Base-by-base conservation (phyloP, 2,329 filamentous ascomycete genomes). In the Beauveria brongniartii region DNA sequence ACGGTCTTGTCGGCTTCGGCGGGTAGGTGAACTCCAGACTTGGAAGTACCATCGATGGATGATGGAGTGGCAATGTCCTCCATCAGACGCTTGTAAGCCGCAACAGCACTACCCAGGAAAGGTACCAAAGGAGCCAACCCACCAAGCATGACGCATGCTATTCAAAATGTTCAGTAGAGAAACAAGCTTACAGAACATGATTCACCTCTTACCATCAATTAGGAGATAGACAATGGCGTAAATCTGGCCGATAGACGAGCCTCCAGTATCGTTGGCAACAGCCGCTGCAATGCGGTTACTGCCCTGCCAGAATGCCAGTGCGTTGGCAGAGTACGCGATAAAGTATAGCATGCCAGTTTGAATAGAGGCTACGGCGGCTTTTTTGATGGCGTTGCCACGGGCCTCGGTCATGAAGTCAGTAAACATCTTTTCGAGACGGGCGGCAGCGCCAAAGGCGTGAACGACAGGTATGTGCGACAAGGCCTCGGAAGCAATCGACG, bases 241-340 rank as follows among this genome's bases (percentile, higher is more conserved):
- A 1, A 78, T 78, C 20, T 75, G 70, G 43, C 80, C 80, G 2
- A 75, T 69, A 0, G 71, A 71, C 0, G 76, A 75, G 4, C 74
- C 77, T 12, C 72, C 61, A 69, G 67, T 62, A 61, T 69, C 55
- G 24, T 62, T 22, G 2, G 70, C 69, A 43, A 67, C 65, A 1
- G 67, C 65, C 3, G 67, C 65, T 3, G 68, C 69, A 40, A 72
- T 70, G 63, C 59, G 26, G 44, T 71, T 74, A 64, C 81, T 84
- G 46, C 85, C 85, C 69, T 86, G 81, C 83, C 84, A 88, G 66
- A 87, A 88, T 0, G 85, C 85, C 6, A 88, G 71, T 6, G 81
- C 84, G 65, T 86, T 87, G 4, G 83, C 83, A 2, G 82, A 77
- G 64, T 86, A 87, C 2, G 84, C 83, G 61, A 88, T 79, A 65